These are phyloP conservation scores for Rhododendron ferrugineum DNA, from an alignment of 148 eudicot species.

Conservation along the genomic window DNA sequence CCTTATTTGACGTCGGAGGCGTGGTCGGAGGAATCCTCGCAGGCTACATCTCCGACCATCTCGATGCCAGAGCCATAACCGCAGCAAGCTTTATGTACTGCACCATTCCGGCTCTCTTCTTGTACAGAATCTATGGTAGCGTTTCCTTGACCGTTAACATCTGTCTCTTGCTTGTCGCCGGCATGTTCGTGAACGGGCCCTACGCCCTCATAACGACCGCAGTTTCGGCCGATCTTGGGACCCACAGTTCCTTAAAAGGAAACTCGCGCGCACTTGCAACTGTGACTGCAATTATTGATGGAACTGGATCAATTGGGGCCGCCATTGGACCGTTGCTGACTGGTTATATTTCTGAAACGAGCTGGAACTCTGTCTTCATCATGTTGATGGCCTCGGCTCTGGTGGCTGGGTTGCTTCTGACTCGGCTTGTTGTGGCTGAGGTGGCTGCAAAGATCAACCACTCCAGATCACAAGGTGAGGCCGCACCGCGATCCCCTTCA, in stretches of 20 bases:
- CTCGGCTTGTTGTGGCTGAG: slow-evolving; percentile 72
- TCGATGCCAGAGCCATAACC: slow-evolving; percentile 83
- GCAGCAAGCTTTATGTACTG: slow-evolving; percentile 86
- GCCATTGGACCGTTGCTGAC: slow-evolving; percentile 89
- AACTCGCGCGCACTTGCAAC: slow-evolving; percentile 82
- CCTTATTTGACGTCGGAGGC: slow-evolving; percentile 90
- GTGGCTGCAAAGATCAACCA: slow-evolving; percentile 50
- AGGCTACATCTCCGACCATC: slow-evolving; percentile 68
- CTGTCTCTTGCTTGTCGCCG: slow-evolving; percentile 60
- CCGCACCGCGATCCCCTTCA: slow-evolving; percentile 14
- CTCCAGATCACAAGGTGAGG: slow-evolving; percentile 26
- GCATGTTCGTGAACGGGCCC: slow-evolving; percentile 89
- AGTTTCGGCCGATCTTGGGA: slow-evolving; percentile 89
- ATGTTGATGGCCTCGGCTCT: slow-evolving; percentile 88
- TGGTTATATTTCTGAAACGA: slow-evolving; percentile 63
- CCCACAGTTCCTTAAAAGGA: slow-evolving; percentile 74
- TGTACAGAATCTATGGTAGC: slow-evolving; percentile 74
- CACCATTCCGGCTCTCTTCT: slow-evolving; percentile 72
- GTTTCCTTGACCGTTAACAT: slow-evolving; percentile 48
- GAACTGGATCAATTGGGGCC: slow-evolving; percentile 95
- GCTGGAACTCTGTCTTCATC: slow-evolving; percentile 83
- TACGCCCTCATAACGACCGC: slow-evolving; percentile 95
- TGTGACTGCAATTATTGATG: slow-evolving; percentile 92
- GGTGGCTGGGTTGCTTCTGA: slow-evolving; percentile 74
- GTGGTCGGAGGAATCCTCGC: slow-evolving; percentile 88